These are phyloP conservation scores for Dictyostelium firmibasis DNA, from an alignment of 78 protist genomes.

Conservation along the genomic window DNA sequence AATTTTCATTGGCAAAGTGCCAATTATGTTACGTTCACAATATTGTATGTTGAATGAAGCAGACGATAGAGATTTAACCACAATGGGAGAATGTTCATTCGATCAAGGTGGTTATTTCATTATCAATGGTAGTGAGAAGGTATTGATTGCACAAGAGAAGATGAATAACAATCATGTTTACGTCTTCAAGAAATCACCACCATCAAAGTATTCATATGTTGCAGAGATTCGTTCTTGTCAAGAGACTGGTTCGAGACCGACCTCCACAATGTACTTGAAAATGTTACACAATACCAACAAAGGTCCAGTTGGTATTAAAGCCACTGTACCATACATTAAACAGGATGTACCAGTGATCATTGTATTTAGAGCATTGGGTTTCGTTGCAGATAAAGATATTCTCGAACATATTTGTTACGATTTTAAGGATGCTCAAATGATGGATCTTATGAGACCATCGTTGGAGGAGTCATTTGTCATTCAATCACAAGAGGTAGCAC, in stretches of 20 bases:
- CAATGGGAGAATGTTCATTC: slow-evolving; percentile 97
- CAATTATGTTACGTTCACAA: slow-evolving; percentile 98
- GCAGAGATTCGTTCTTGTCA: slow-evolving; percentile 95
- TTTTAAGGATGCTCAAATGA: slow-evolving; percentile 34
- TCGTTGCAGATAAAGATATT: slow-evolving; percentile 95
- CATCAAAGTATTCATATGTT: slow-evolving; percentile 85
- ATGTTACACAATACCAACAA: slow-evolving; percentile 65
- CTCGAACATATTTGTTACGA: slow-evolving; percentile 95
- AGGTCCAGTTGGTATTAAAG: slow-evolving; percentile 59
- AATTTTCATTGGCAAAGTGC: slow-evolving; percentile 91
- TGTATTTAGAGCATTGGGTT: slow-evolving; percentile 97
- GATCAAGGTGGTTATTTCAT: slow-evolving; percentile 99
- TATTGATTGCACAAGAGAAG: slow-evolving; percentile 99
- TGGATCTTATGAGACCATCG: slow-evolving; percentile 83
- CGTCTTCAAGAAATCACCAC: slow-evolving; percentile 91
- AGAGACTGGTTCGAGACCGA: slow-evolving; percentile 85
- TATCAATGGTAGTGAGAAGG: slow-evolving; percentile 99
- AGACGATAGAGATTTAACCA: slow-evolving; percentile 64
- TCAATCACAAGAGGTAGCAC: slow-evolving; percentile 88
- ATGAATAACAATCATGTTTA: slow-evolving; percentile 96
- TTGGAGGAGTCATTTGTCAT: slow-evolving; percentile 87
- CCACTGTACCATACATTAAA: slow-evolving; percentile 80
- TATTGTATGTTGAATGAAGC: slow-evolving; percentile 88
- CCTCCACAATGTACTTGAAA: slow-evolving; percentile 81
- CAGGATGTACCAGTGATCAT: slow-evolving; percentile 94